Evolutionary conservation across 345 rosid species (phyloP).

Genomic region (Eucalyptus sp.): DNA sequence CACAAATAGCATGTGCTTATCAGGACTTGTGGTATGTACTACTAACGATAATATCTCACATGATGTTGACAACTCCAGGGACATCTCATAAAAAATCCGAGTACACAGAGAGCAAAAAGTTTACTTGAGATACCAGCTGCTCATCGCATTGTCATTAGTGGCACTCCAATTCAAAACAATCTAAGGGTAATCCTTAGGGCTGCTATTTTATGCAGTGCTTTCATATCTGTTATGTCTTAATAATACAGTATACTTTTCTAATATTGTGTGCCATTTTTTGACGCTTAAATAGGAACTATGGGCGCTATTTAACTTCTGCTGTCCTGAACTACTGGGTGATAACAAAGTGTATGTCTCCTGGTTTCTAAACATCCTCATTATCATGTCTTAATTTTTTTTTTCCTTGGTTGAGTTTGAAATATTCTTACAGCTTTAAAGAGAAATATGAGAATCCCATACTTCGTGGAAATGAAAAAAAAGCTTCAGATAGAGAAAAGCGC

Average conservation of each 20-base stretch:
- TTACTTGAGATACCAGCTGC: slow-evolving; percentile 91
- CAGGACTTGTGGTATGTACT: not conserved
- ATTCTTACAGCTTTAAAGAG: slow-evolving; percentile 65
- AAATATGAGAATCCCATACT: slow-evolving; percentile 66
- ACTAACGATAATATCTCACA: not conserved
- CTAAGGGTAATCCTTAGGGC: slow-evolving; percentile 52
- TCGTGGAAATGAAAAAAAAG: slow-evolving; percentile 87
- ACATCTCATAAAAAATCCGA: slow-evolving; percentile 94
- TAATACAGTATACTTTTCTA: not conserved
- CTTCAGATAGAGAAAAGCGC: slow-evolving; percentile 81
- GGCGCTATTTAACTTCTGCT: slow-evolving; percentile 93
- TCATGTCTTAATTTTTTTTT: slow-evolving; percentile 1
- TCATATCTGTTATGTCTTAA: not conserved
- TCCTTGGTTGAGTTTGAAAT: not conserved
- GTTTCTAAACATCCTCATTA: not conserved
- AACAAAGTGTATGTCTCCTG: slow-evolving; percentile 47
- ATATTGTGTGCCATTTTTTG: not conserved
- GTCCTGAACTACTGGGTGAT: slow-evolving; percentile 83
- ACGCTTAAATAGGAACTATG: slow-evolving; percentile 63
- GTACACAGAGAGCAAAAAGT: slow-evolving; percentile 95
- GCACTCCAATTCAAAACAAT: slow-evolving; percentile 96
- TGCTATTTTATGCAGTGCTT: not conserved
- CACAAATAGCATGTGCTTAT: not conserved
- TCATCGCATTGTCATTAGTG: slow-evolving; percentile 83
- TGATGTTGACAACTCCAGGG: slow-evolving; percentile 37